These are phyloP conservation scores for Metschnikowia lunata DNA, from an alignment of 805 yeast species.

Conservation along the genomic window DNA sequence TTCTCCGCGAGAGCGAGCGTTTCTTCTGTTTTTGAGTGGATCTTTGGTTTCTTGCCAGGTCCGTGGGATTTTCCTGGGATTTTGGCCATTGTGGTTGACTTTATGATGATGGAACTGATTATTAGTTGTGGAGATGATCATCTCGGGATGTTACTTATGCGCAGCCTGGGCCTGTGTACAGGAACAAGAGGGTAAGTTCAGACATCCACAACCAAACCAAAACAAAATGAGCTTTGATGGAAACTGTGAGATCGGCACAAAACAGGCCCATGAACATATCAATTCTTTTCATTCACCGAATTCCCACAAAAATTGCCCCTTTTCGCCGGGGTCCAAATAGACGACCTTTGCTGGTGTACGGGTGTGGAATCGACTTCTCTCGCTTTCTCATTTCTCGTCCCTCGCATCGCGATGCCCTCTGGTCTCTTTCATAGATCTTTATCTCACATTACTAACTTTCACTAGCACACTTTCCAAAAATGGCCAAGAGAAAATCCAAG, in stretches of 20 bases:
- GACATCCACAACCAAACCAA: too few species aligned
- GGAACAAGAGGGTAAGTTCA: not conserved
- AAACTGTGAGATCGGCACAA: too few species aligned
- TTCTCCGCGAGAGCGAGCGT: slow-evolving; percentile 53
- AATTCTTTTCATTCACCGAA: too few species aligned
- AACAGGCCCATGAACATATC: too few species aligned
- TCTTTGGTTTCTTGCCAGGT: slow-evolving; percentile 12
- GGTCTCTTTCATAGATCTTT: not conserved
- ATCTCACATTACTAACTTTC: not conserved
- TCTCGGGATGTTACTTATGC: not conserved
- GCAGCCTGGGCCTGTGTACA: slow-evolving; percentile 1
- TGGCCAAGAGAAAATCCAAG: slow-evolving; percentile 51
- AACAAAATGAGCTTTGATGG: too few species aligned
- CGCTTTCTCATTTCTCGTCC: not conserved
- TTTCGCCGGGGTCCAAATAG: not conserved
- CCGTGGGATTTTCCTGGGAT: not conserved
- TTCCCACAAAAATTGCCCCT: too few species aligned
- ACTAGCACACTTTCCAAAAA: slow-evolving; percentile 7
- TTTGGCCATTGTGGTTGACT: slow-evolving; percentile 5
- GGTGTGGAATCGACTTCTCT: slow-evolving; percentile 1
- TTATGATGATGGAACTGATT: not conserved
- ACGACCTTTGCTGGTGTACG: slow-evolving; percentile 11
- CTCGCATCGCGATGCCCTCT: slow-evolving; percentile 4
- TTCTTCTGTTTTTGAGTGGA: slow-evolving; percentile 20
- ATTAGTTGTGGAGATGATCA: slow-evolving; percentile 6